Evolutionary conservation across 768 basidiomycete genomes (phyloP).

Genomic region (Amanita thiersii): DNA sequence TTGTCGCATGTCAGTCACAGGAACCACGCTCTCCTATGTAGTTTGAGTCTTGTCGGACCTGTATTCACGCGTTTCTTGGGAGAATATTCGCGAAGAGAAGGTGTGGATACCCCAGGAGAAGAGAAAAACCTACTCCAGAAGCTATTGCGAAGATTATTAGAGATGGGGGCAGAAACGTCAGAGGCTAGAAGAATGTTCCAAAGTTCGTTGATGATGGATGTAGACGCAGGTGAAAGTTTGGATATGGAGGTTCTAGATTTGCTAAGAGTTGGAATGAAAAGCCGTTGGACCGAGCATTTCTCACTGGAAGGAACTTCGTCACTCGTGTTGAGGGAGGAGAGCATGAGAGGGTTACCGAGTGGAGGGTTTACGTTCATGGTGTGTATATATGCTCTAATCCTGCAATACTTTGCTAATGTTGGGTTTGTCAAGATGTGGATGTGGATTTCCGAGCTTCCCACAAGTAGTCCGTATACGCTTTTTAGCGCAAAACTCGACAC

Average conservation of each 20-base stretch:
- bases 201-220: constrained; percentile 36
- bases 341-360: constrained; percentile 43
- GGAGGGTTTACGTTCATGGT: constrained; percentile 74
- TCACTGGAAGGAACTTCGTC: constrained; percentile 53
- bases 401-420: constrained; percentile 1
- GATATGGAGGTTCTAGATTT: constrained; percentile 64
- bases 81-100: constrained; percentile 11
- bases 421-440: constrained; percentile 36
- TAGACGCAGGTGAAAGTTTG: constrained; percentile 36
- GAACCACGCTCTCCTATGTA: constrained; percentile 62
- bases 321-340: constrained; percentile 39
- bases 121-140: constrained; percentile 54
- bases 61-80: constrained; percentile 41
- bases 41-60: constrained; percentile 43
- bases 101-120: constrained; percentile 1
- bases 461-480: constrained; percentile 21
- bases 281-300: constrained; percentile 74
- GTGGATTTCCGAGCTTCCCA: constrained; percentile 35
- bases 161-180: constrained; percentile 62
- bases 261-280: constrained; percentile 62
- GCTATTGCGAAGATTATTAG: constrained; percentile 58
- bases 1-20: constrained; percentile 54
- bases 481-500: constrained; percentile 26
- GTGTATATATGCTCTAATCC: constrained; percentile 9
- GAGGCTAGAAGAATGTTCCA: constrained; percentile 64